Conservation (phyloP, 345 rosid species). For the Citrus medica region DNA sequence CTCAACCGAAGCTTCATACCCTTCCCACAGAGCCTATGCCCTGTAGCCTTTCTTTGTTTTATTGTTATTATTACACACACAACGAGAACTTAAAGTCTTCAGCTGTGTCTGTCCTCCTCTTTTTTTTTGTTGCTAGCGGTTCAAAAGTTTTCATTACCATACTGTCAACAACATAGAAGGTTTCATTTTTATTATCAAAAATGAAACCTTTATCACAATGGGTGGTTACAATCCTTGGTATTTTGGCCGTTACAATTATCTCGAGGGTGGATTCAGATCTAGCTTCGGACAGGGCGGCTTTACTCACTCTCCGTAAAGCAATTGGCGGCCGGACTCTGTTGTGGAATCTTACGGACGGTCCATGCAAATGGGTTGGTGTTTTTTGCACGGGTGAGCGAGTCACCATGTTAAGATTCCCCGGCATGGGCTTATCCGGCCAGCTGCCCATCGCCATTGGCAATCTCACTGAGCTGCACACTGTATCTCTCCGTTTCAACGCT, state of each 20-base stretch:
- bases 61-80: too few species aligned
- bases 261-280: constrained; percentile 54
- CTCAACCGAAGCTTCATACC: not conserved
- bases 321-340: constrained; percentile 68
- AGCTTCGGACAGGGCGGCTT: constrained; percentile 68
- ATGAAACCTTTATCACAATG: constrained; percentile 27
- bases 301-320: constrained; percentile 60
- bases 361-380: constrained; percentile 85
- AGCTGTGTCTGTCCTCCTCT: not conserved
- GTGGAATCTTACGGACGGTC: constrained; percentile 61
- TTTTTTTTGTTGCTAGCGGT: not conserved
- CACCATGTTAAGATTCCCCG: constrained; percentile 62
- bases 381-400: constrained; percentile 49
- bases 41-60: not conserved
- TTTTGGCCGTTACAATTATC: constrained; percentile 1
- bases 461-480: constrained; percentile 59
- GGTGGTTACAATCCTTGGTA: not conserved
- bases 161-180: not conserved
- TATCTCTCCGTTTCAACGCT: constrained; percentile 80
- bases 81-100: not conserved
- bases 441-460: constrained; percentile 72
- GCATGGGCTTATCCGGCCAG: constrained; percentile 63
- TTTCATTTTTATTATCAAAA: not conserved
- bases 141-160: not conserved
- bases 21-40: not conserved